Base-by-base conservation (phyloP, 331 rosid genomes). In the Rosa hybrid region DNA sequence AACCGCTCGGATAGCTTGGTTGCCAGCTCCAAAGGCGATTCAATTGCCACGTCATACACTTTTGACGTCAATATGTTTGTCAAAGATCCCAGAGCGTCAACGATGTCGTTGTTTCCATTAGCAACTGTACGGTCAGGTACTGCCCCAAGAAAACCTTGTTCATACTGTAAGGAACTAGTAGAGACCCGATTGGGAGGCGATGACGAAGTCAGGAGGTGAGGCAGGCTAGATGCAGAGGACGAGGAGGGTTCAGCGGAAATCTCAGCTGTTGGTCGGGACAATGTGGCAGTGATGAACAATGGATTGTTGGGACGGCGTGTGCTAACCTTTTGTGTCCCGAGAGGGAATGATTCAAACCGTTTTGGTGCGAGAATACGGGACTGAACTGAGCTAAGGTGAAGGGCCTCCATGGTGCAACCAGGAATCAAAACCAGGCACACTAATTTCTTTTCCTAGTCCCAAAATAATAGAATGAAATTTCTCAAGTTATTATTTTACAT, bases 31-130 rank as follows among this genome's bases (percentile, higher is more conserved):
- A 96, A 80, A 20, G 98, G 98, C 2, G 99, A 82, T 69, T 93
- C 97, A 41, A 84, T 77, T 27, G 99, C 94, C 7, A 96, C 94
- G 23, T 93, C 97, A 23, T 96, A 96, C 11, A 92, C 99, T 84
- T 89, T 91, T 0, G 99, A 93, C 21, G 94, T 69, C 20, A 96
- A 83, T 30, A 96, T 93, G 51, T 81, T 87, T 0, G 97, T 96
- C 90, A 93, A 84, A 77, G 93, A 93, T 30, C 50, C 75, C 98
- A 95, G 86, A 38, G 96, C 96, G 46, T 79, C 73, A 4, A 78
- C 65, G 5, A 50, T 38, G 54, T 65, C 76, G 2, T 54, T 88
- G 50, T 57, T 72, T 4, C 64, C 87, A 27, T 72, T 87, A 5
- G 77, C n/a, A 13, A 4, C 73, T 0, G 88, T 18, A 11, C 90